Evolutionary conservation across 306 rosid genomes (phyloP).

Genomic region (Trifolium repens): DNA sequence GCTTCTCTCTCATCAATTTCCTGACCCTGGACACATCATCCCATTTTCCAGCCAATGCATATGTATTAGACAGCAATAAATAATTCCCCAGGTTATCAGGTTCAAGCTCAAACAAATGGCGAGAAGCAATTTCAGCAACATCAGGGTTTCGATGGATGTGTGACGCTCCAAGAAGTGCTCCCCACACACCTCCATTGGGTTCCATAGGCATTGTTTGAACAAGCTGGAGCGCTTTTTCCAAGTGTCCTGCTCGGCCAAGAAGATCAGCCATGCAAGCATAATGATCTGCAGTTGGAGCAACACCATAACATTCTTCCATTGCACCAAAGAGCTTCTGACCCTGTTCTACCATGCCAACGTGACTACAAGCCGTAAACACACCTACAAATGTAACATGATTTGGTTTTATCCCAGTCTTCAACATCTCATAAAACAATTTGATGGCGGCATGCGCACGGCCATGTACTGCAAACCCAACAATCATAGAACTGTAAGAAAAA

Average conservation of each 20-base stretch:
- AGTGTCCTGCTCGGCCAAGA: conserved; percentile 78
- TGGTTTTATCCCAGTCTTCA: conserved; percentile 64
- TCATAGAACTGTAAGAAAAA: conserved; percentile 82
- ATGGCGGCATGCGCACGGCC: conserved; percentile 68
- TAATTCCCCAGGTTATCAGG: conserved; percentile 74
- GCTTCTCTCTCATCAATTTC: conserved; percentile 64
- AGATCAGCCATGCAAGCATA: conserved; percentile 88
- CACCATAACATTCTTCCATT: conserved; percentile 64
- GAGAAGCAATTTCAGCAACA: conserved; percentile 71
- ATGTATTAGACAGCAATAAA: conserved; percentile 68
- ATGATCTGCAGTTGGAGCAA: conserved; percentile 63
- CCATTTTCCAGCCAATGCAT: conserved; percentile 80
- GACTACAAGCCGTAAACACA: conserved; percentile 76
- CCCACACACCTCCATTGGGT: conserved; percentile 82
- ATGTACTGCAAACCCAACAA: conserved; percentile 76
- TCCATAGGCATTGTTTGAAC: conserved; percentile 68
- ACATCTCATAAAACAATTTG: conserved; percentile 74
- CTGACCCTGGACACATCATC: conserved; percentile 71
- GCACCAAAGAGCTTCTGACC: conserved; percentile 69
- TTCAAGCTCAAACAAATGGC: conserved; percentile 73
- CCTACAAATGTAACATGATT: conserved; percentile 78
- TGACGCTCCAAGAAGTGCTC: conserved; percentile 93
- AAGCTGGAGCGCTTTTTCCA: conserved; percentile 73
- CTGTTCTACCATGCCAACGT: conserved; percentile 77
- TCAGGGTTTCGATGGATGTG: conserved; percentile 63